Evolutionary conservation across 768 basidiomycete species (phyloP), one percentile per base, ranked within the genome.

Genomic region (Asterophora lycoperdoides): DNA sequence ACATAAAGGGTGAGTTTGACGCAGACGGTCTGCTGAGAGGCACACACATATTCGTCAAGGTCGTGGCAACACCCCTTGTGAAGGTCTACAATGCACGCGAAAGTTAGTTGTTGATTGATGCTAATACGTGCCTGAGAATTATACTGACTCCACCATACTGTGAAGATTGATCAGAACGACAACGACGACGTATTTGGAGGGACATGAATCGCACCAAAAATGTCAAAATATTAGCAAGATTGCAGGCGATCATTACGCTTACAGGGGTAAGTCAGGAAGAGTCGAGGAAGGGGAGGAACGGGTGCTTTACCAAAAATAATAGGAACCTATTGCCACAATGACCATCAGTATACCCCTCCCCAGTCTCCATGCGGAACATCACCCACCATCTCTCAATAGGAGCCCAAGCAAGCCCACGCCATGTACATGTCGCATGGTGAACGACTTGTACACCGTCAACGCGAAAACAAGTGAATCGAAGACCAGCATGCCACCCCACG

Each of bases 391-490:
- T 35, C 73, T 65, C 15, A 73, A 43, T 15, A 76, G 52, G 19
- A 72, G 49, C 20, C 49, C 49, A 15, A 73, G n/a, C 48, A 76
- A 46, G 8, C 49, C 59, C 15, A 60, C 47, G 10, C 56, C 60
- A 20, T 54, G 49, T 11, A 47, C 48, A 10, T 60, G 55, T 1
- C 61, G 59, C 2, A 68, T 39, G 8, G 50, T 54, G 14, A 73
- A 54, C 3, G 73, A 62, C 44, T 73, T 74, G 54, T 65, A 68
- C 15, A 74, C 49, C 6, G 74, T 76, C 62, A 75, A 63, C 15
- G 45, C 55, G 42, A 76, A 72, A 3, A 76, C 65, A 9, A 70
- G 42, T 1, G 62, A 42, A 52, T 76, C 75, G 44, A 76, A 72
- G 2, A 68, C 56, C 5, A 72, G 60, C 64, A 72, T 60, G n/a